These are phyloP conservation scores for Coemansia sp. DNA, from an alignment of 192 early-diverging fungal species.

Conservation along the genomic window DNA sequence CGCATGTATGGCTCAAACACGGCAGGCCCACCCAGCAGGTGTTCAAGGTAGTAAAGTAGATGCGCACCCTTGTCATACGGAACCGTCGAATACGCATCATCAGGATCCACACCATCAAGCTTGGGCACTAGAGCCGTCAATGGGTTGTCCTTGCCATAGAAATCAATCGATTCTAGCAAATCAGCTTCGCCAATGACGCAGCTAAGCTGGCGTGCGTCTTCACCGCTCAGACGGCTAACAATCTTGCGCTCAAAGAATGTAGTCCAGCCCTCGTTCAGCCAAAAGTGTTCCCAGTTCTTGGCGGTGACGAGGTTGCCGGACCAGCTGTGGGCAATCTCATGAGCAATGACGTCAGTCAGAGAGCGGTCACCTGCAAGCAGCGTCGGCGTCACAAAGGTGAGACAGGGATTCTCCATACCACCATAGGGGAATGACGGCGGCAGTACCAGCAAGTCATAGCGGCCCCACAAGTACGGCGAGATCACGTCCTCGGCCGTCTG, in stretches of 20 bases:
- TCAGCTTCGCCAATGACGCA: constrained; percentile 82
- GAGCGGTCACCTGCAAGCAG: constrained; percentile 92
- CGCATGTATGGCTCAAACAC: constrained; percentile 87
- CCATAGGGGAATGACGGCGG: constrained; percentile 87
- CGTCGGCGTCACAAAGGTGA: constrained; percentile 97
- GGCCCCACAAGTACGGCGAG: constrained; percentile 94
- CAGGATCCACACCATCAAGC: constrained; percentile 76
- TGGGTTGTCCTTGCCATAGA: constrained; percentile 64
- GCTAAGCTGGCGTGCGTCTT: constrained; percentile 73
- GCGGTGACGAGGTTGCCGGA: constrained; percentile 85
- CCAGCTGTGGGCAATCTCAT: constrained; percentile 94
- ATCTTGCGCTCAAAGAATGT: constrained; percentile 94
- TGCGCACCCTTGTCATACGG: constrained; percentile 99
- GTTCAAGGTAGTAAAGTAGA: constrained; percentile 90
- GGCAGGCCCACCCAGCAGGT: constrained; percentile 75
- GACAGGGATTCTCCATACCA: constrained; percentile 96
- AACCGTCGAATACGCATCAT: constrained; percentile 74
- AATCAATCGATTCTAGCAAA: constrained; percentile 67
- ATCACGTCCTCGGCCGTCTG: constrained; percentile 68
- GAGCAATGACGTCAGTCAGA: constrained; percentile 91
- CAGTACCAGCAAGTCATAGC: constrained; percentile 90
- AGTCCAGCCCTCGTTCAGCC: constrained; percentile 97
- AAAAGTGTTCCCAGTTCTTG: constrained; percentile 78
- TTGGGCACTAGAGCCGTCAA: constrained; percentile 74
- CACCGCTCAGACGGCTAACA: constrained; percentile 72